Percentiles rank a stretch among this genome's conserved stretches.
These are phyloP conservation scores for Candida tallmaniae DNA, from an alignment of 805 yeast species.

Conservation along the genomic window DNA sequence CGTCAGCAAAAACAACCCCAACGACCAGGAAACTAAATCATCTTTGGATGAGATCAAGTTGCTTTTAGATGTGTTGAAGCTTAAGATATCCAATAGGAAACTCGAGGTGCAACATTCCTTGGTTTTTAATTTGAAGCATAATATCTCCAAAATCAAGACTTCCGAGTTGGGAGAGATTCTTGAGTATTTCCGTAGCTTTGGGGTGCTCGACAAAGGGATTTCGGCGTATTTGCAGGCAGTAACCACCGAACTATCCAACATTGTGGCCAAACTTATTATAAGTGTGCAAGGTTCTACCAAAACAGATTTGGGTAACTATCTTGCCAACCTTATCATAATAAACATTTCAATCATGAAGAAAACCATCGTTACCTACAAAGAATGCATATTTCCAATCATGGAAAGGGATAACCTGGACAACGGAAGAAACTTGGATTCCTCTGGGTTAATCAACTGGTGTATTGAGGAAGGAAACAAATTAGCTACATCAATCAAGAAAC, in stretches of 20 bases:
- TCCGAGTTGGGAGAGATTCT: constrained; percentile 30
- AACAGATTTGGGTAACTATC: constrained; percentile 38
- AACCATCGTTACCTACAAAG: constrained; percentile 51
- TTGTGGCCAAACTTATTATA: constrained; percentile 31
- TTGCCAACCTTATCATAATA: constrained; percentile 36
- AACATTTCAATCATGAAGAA: constrained; percentile 44
- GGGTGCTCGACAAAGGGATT: constrained; percentile 33
- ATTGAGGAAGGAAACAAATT: constrained; percentile 58
- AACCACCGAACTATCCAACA: constrained; percentile 25
- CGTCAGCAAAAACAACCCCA: constrained; percentile 9
- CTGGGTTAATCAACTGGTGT: constrained; percentile 74
- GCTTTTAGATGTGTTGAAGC: constrained; percentile 37
- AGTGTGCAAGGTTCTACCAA: constrained; percentile 41
- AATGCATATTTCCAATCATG: constrained; percentile 43
- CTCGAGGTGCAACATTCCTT: constrained; percentile 32
- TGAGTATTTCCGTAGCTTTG: constrained; percentile 32
- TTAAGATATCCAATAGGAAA: constrained; percentile 37
- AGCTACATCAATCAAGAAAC: constrained; percentile 57
- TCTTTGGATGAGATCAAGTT: constrained; percentile 20
- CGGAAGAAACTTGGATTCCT: constrained; percentile 34
- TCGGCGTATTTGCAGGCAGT: constrained; percentile 30
- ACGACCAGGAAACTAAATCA: constrained; percentile 10
- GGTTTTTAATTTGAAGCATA: constrained; percentile 34
- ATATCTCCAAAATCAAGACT: constrained; percentile 25
- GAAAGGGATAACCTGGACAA: constrained; percentile 24